Base-by-base conservation (phyloP, 345 rosid species). In the Lepidium africanum region DNA sequence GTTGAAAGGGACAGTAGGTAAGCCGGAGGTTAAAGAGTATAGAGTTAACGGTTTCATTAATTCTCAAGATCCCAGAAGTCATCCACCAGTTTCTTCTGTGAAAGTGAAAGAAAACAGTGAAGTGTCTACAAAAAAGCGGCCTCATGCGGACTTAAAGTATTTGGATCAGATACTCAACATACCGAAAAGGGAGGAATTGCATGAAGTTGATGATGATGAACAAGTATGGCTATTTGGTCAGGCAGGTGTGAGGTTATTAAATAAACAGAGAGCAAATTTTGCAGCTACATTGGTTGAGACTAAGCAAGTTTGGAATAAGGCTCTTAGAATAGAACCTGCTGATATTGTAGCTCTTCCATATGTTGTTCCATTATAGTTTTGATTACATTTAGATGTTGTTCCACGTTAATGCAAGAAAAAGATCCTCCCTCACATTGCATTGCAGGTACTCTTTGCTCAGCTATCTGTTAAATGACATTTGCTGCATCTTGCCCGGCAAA, bases 71-170 rank as follows among this genome's bases (percentile, higher is more conserved):
- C 43, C 53, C 30, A 69, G 77, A 61, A 67, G 68, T 30, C 66
- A 74, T 69, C 50, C 67, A 38, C 42, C 76, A 9, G 63, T 52
- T 65, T 70, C 81, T 62, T 37, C 23, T 13, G 47, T 60, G 27
- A 70, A 66, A 63, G 75, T 68, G 53, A 79, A 76, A 67, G 80
- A 76, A 52, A 72, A 51, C 11, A 69, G 73, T 40, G 86, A 80
- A 76, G 81, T 38, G 17, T 73, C 76, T 47, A 54, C 15, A 30
- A 85, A 78, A 70, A 73, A 66, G 67, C 87, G 80, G 37, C 94
- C 87, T 30, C 97, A 90, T 78, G 86, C 90, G 0, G 95, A 90
- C 75, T 69, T 65, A 11, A 86, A 91, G 74, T 80, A 80, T 76
- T 78, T 86, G 52, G 74, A 71, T 77, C 72, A 75, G 77, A 65